Conservation (phyloP, 2,329 filamentous ascomycete genomes). For the Hypoxylon sp. region DNA sequence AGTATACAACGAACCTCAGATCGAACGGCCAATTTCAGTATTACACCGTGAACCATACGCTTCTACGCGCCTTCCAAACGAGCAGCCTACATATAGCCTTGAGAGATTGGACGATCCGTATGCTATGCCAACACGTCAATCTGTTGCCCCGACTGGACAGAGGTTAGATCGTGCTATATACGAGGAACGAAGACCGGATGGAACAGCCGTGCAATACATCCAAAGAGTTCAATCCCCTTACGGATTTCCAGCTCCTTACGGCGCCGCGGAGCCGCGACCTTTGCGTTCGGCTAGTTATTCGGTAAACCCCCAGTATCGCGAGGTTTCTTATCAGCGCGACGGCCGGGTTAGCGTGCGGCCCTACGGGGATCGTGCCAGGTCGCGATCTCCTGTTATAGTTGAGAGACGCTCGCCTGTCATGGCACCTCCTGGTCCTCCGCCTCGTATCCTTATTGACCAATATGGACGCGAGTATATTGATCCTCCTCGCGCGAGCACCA, state of each 20-base stretch:
- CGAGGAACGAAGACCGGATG: conserved; percentile 46
- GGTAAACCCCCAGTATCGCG: conserved; percentile 53
- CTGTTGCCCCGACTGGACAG: conserved; percentile 42
- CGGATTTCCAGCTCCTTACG: conserved; percentile 50
- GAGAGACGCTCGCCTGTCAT: conserved; percentile 59
- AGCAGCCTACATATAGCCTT: conserved; percentile 46
- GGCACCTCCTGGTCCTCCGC: conserved; percentile 60
- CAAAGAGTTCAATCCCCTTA: conserved; percentile 51
- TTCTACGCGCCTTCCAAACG: conserved; percentile 32
- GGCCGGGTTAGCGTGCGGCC: conserved; percentile 59
- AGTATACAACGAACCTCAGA: conserved; percentile 57
- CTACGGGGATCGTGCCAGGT: conserved; percentile 57
- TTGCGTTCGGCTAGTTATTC: conserved; percentile 54
- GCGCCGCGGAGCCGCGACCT: conserved; percentile 49
- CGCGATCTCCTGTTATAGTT: conserved; percentile 57
- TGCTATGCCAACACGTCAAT: conserved; percentile 42
- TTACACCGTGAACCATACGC: conserved; percentile 47
- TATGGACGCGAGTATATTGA: conserved; percentile 82
- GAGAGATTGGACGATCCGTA: conserved; percentile 45
- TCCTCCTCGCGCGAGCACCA: conserved; percentile 54
- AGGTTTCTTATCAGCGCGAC: conserved; percentile 56
- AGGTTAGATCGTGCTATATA: conserved; percentile 43
- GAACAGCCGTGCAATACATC: conserved; percentile 47
- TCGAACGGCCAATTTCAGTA: conserved; percentile 51
- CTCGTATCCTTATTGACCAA: conserved; percentile 80